Conservation (phyloP, 2,329 filamentous ascomycete species). For the Chrysoporthe puriensis region DNA sequence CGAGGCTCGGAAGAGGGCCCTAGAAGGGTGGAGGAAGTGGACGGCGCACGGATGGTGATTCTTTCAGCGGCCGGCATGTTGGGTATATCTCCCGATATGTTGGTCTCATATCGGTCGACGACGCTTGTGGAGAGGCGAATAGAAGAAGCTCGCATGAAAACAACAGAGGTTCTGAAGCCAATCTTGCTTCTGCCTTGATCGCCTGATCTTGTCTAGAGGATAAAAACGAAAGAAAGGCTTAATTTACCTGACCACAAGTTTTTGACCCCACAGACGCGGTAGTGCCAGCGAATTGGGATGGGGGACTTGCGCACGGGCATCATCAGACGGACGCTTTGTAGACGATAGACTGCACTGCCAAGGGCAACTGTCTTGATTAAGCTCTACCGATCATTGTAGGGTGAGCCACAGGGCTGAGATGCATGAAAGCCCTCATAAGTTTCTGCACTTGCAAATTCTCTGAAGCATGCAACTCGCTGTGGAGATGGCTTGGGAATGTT, state of each 20-base stretch:
- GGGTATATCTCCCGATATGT: neutral
- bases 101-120: neutral
- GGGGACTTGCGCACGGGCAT: conserved; percentile 7
- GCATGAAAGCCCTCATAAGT: conserved; percentile 7
- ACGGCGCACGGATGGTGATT: neutral
- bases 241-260: conserved; percentile 15
- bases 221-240: neutral
- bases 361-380: conserved; percentile 12
- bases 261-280: neutral
- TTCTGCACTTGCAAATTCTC: conserved; percentile 7
- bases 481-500: neutral
- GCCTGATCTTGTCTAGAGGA: neutral
- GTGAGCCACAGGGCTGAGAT: conserved; percentile 16
- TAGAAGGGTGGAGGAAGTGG: neutral
- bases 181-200: conserved; percentile 1
- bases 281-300: conserved; percentile 8
- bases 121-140: neutral
- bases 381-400: conserved; percentile 8
- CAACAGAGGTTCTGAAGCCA: neutral
- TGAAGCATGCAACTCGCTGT: neutral
- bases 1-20: neutral
- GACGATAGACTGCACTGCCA: conserved; percentile 7
- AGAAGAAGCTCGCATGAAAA: neutral
- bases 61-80: neutral
- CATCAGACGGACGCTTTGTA: conserved; percentile 14